Percentiles rank a stretch among this genome's conserved stretches.
phyloP scores from a whole-genome alignment of 345 rosid species.

The Streptanthus diversifolius region DNA sequence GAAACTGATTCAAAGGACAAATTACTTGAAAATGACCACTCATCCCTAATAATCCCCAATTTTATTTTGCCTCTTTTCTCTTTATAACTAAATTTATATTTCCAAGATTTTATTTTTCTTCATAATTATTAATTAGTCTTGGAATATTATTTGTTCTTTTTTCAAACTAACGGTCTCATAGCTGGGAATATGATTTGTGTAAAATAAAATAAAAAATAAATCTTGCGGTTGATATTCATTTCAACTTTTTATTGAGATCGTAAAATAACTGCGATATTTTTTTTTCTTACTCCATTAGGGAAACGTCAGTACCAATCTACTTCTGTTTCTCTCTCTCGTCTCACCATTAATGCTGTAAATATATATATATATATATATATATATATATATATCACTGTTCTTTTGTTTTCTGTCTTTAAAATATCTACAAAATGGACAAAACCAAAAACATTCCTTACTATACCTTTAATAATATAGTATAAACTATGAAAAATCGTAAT shows the following conservation, averaged over 20 bases:
- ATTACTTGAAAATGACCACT: conserved; percentile 39
- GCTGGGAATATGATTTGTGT: background rate
- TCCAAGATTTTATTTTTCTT: conserved; percentile 5
- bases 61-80: conserved; percentile 15
- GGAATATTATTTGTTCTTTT: background rate
- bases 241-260: conserved; percentile 8
- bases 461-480: too few species aligned
- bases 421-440: conserved; percentile 16
- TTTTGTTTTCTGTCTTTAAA: conserved; percentile 13
- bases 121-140: background rate
- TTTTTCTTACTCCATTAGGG: conserved; percentile 38
- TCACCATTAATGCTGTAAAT: conserved; percentile 17
- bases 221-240: conserved; percentile 12
- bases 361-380: too few species aligned
- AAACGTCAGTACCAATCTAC: conserved; percentile 37
- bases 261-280: conserved; percentile 12
- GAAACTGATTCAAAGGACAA: conserved; percentile 41
- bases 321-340: conserved; percentile 32
- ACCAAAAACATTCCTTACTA: background rate
- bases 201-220: background rate
- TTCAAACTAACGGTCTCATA: conserved; percentile 7
- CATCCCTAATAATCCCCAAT: conserved; percentile 26
- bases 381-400: conserved; percentile 8
- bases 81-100: conserved; percentile 23
- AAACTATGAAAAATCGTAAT: too few species aligned